Evolutionary conservation across 2,329 filamentous ascomycete species (phyloP).

Genomic region (Clonostachys solani): DNA sequence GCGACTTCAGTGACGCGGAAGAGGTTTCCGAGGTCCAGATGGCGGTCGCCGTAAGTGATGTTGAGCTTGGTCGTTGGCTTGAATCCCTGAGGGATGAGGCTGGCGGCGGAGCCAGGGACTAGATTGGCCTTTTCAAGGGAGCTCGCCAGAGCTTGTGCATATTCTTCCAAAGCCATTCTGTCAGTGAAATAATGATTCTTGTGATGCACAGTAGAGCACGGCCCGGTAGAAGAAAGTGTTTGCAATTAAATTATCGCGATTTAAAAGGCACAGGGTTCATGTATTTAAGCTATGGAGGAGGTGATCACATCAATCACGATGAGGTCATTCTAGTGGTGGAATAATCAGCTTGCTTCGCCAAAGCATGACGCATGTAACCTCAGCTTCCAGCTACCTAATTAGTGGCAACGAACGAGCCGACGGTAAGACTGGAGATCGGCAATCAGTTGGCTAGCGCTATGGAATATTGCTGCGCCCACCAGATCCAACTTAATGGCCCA

Average conservation of each 20-base stretch:
- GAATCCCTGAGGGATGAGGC: slow-evolving; percentile 35
- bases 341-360: too few relatives aligned
- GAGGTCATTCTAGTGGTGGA: background rate
- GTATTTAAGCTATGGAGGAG: background rate
- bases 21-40: slow-evolving; percentile 28
- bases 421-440: too few relatives aligned
- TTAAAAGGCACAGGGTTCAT: background rate
- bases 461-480: too few relatives aligned
- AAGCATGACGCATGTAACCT: too few relatives aligned
- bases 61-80: slow-evolving; percentile 30
- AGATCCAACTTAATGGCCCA: too few relatives aligned
- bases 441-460: too few relatives aligned
- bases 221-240: too few relatives aligned
- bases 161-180: slow-evolving; percentile 10
- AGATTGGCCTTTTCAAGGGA: slow-evolving; percentile 30
- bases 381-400: too few relatives aligned
- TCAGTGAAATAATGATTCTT: background rate
- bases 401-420: too few relatives aligned
- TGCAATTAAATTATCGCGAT: background rate
- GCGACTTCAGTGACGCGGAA: slow-evolving; percentile 32
- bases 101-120: slow-evolving; percentile 30
- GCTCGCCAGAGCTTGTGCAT: slow-evolving; percentile 10
- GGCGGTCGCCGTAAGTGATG: slow-evolving; percentile 26
- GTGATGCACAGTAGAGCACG: too few relatives aligned
- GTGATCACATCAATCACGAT: background rate